Percentiles rank a stretch among this genome's conserved stretches.
Conservation (phyloP, 441 rosid species). For the Eutrema salsugineum region DNA sequence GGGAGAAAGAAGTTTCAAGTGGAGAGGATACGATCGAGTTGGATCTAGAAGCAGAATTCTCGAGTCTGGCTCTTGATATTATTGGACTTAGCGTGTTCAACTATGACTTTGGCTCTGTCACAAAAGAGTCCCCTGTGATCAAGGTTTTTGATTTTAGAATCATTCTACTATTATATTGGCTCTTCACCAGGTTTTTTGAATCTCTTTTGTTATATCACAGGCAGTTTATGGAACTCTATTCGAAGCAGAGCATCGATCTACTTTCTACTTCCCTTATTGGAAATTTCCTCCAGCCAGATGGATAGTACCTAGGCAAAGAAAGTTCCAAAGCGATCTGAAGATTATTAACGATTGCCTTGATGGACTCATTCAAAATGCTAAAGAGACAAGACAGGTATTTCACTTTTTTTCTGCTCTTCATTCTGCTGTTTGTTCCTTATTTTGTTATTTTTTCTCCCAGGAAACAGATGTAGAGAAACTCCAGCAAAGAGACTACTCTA, state of each 20-base stretch:
- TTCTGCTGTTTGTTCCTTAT: background rate
- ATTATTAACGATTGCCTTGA: conserved; percentile 92
- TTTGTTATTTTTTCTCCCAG: conserved; percentile 33
- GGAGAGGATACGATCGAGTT: conserved; percentile 55
- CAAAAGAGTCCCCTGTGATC: conserved; percentile 93
- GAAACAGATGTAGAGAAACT: conserved; percentile 92
- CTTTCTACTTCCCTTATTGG: conserved; percentile 96
- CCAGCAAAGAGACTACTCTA: conserved; percentile 82
- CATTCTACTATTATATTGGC: background rate
- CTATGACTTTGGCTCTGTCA: conserved; percentile 90
- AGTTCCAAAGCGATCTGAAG: conserved; percentile 80
- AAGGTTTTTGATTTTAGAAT: conserved; percentile 42
- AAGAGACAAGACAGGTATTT: conserved; percentile 80
- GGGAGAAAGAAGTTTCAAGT: conserved; percentile 34
- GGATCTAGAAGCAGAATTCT: conserved; percentile 96
- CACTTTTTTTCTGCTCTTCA: background rate
- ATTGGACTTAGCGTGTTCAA: conserved; percentile 95
- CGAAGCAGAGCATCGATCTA: conserved; percentile 99
- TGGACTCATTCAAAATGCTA: conserved; percentile 89
- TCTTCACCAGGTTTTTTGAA: background rate
- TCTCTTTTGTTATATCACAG: conserved; percentile 35
- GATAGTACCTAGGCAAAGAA: conserved; percentile 89
- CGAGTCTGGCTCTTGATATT: conserved; percentile 91
- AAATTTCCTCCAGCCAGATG: conserved; percentile 88
- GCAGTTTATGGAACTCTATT: conserved; percentile 97